Conservation (phyloP, 116 monocot species). For the Phalaenopsis hybrid region DNA sequence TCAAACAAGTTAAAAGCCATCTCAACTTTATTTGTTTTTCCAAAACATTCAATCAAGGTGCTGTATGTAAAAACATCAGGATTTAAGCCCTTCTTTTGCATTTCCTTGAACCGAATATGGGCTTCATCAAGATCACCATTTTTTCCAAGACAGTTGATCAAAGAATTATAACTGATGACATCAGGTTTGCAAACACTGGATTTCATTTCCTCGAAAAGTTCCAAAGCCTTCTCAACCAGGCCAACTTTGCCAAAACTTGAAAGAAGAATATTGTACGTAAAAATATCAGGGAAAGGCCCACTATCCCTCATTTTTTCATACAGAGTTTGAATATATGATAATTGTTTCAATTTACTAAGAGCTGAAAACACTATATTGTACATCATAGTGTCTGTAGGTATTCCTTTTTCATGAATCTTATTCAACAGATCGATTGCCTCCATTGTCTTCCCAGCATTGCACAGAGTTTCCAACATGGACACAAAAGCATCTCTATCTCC, state of each 20-base stretch:
- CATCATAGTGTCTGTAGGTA: constrained; percentile 61
- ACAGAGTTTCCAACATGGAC: constrained; percentile 77
- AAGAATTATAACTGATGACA: constrained; percentile 87
- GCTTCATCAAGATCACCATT: constrained; percentile 92
- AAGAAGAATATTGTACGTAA: constrained; percentile 89
- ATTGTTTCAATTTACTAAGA: constrained; percentile 53
- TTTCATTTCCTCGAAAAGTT: constrained; percentile 84
- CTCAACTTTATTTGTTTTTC: constrained; percentile 68
- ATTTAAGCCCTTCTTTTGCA: constrained; percentile 85
- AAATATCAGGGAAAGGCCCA: constrained; percentile 64
- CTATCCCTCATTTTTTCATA: constrained; percentile 67
- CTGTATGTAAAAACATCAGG: constrained; percentile 93
- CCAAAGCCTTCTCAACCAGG: constrained; percentile 48
- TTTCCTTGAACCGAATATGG: constrained; percentile 82
- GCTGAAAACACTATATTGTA: constrained; percentile 74
- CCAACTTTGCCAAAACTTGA: constrained; percentile 79
- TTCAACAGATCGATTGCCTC: constrained; percentile 86
- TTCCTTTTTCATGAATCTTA: constrained; percentile 76
- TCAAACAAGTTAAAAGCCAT: constrained; percentile 88
- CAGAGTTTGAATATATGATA: constrained; percentile 33
- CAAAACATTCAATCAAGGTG: constrained; percentile 96
- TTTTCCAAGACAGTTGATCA: constrained; percentile 87
- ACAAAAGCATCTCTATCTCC: constrained; percentile 71
- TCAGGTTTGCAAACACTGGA: constrained; percentile 68
- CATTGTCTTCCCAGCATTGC: constrained; percentile 59